These are phyloP conservation scores for Zymoseptoria ardabiliae DNA, from an alignment of 2,329 filamentous ascomycete species.

Conservation along the genomic window DNA sequence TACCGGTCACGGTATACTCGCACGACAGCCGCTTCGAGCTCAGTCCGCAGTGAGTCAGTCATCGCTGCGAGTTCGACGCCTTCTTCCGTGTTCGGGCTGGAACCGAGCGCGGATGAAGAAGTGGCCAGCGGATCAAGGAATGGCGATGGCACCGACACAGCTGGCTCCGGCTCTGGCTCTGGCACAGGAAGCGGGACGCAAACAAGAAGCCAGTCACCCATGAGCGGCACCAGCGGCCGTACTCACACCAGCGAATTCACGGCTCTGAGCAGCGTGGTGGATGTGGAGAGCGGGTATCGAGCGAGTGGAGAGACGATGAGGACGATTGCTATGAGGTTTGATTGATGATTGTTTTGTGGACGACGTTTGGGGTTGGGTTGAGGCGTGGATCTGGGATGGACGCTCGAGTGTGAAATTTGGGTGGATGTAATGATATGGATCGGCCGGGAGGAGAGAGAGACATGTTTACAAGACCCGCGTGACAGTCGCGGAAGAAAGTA, in stretches of 20 bases:
- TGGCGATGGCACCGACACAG: background rate
- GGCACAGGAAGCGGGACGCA: conserved; percentile 10
- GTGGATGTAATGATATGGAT: background rate
- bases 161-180: conserved; percentile 1
- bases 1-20: conserved; percentile 35
- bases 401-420: no score
- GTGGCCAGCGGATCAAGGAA: background rate
- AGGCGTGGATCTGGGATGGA: background rate
- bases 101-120: background rate
- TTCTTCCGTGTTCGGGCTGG: conserved; percentile 5
- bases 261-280: conserved; percentile 36
- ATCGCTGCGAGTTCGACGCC: conserved; percentile 4
- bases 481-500: background rate
- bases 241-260: conserved; percentile 24
- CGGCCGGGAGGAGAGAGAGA: background rate
- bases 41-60: conserved; percentile 6
- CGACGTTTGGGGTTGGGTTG: background rate
- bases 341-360: background rate
- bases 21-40: conserved; percentile 26
- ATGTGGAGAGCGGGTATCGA: conserved; percentile 30
- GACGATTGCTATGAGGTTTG: conserved; percentile 9
- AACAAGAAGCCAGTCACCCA: conserved; percentile 5
- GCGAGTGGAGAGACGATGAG: conserved; percentile 34
- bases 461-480: background rate
- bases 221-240: conserved; percentile 14